Evolutionary conservation across 202 grass and related monocot species (phyloP).

Genomic region (Setaria italica): DNA sequence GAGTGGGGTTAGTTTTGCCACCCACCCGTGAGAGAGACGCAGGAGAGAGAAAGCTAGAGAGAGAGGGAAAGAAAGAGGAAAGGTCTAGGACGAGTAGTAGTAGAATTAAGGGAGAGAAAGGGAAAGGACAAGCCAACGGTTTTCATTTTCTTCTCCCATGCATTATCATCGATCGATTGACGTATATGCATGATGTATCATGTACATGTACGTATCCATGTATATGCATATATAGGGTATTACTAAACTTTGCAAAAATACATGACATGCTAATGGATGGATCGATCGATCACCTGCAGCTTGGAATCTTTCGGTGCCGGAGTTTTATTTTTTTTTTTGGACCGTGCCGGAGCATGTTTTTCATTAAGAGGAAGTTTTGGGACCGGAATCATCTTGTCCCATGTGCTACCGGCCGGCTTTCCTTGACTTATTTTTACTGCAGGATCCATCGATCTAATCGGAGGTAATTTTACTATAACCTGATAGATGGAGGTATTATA

Average conservation of each 20-base stretch:
- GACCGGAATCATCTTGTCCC: constrained; percentile 15
- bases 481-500: neutral
- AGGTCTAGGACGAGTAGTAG: neutral
- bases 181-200: neutral
- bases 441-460: constrained; percentile 12
- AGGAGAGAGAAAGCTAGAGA: constrained; percentile 13
- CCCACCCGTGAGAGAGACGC: constrained; percentile 60
- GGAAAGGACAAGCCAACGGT: constrained; percentile 26
- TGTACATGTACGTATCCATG: neutral
- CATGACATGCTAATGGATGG: neutral
- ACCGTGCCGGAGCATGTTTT: too few species aligned
- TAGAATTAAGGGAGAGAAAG: constrained; percentile 32
- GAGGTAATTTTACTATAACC: constrained; percentile 5
- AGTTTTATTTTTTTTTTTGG: too few species aligned
- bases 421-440: constrained; percentile 21
- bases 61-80: neutral
- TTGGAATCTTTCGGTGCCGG: neutral
- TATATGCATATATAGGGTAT: neutral
- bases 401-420: neutral
- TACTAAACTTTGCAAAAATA: neutral
- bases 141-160: neutral
- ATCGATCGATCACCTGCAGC: neutral
- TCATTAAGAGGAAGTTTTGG: too few species aligned
- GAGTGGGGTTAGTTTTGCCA: constrained; percentile 65
- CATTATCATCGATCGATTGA: neutral